Evolutionary conservation across 371 early-diverging fungal genomes (phyloP), one percentile per base, ranked within the genome.

Genomic region (Mucor mucedo): DNA sequence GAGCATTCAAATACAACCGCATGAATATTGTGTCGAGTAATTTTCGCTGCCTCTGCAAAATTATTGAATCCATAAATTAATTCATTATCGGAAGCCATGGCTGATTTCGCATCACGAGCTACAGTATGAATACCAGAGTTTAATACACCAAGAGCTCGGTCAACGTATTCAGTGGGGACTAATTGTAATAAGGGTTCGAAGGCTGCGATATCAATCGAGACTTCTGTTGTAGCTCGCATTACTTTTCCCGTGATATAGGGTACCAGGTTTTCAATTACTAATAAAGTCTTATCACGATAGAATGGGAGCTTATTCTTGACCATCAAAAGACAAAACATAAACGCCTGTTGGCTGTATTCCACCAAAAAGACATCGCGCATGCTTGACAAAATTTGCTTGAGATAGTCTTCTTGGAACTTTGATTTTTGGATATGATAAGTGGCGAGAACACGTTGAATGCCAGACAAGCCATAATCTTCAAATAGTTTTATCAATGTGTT

Each of bases 391-490:
- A 91, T 71, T 60, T 93, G 92, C 14, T 85, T 76, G 28, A 92
- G 73, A 63, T 87, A 93, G 63, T 92, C 93, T 33, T 90, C 87
- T 66, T 87, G 84, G 38, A 82, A 77, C 38, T 93, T 82, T 59
- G 90, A 84, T 29, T 88, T 79, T 60, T 87, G 84, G 55, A 86
- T 87, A 16, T 84, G 75, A 58, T 89, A 92, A 2, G 90, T 81
- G 0, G 60, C 62, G 29, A 92, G 58, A 29, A 93, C 69, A 8
- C 87, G 78, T 7, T 79, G 75, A 9, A 93, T 73, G 29, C 79
- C 75, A 1, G 68, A 47, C 27, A 85, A 71, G 0, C 82, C 76
- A 41, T 82, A 76, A 10, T 73, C 70, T 40, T 89, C 89, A 28
- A 87, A 83, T 21, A 89, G 56, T 3, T 69, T 61, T 0, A 85